phyloP scores from a whole-genome alignment of 2,329 filamentous ascomycete genomes.

The Aspergillus proliferans region DNA sequence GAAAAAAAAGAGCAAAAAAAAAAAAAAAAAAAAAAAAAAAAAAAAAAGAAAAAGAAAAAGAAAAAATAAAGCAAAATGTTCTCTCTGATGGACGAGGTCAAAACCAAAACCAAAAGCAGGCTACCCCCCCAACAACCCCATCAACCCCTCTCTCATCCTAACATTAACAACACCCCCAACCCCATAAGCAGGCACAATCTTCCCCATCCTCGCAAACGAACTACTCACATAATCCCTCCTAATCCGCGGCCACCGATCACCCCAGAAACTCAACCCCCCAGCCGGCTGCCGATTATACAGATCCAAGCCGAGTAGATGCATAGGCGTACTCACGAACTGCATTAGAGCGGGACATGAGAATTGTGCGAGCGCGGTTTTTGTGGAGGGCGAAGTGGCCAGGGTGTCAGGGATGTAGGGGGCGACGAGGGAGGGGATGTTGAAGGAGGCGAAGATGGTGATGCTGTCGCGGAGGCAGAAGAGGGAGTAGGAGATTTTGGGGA shows the following conservation, averaged over 20 bases:
- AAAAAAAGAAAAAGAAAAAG: no score
- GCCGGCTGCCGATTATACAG: slow-evolving; percentile 65
- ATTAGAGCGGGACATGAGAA: slow-evolving; percentile 73
- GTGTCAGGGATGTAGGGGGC: slow-evolving; percentile 60
- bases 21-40: no score
- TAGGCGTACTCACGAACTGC: slow-evolving; percentile 72
- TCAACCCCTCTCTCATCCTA: slow-evolving; percentile 36
- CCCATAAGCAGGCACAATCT: slow-evolving; percentile 85
- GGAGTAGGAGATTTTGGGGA: slow-evolving; percentile 64
- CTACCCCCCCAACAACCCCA: slow-evolving; percentile 4
- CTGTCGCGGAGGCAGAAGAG: slow-evolving; percentile 80
- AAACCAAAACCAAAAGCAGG: not conserved
- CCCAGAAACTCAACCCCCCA: slow-evolving; percentile 39
- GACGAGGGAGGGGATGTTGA: slow-evolving; percentile 78
- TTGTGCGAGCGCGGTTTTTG: slow-evolving; percentile 62
- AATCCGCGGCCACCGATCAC: slow-evolving; percentile 62
- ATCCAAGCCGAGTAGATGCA: slow-evolving; percentile 80
- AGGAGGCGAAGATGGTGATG: slow-evolving; percentile 83
- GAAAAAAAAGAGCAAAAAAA: no score
- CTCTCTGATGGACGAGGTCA: not conserved
- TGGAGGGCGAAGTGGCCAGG: slow-evolving; percentile 39
- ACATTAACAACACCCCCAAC: slow-evolving; percentile 81
- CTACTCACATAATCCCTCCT: slow-evolving; percentile 69
- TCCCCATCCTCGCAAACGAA: slow-evolving; percentile 66
- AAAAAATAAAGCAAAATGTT: no score